These are phyloP conservation scores for Zarea fungicola DNA, from an alignment of 2,329 filamentous ascomycete genomes.

Conservation along the genomic window DNA sequence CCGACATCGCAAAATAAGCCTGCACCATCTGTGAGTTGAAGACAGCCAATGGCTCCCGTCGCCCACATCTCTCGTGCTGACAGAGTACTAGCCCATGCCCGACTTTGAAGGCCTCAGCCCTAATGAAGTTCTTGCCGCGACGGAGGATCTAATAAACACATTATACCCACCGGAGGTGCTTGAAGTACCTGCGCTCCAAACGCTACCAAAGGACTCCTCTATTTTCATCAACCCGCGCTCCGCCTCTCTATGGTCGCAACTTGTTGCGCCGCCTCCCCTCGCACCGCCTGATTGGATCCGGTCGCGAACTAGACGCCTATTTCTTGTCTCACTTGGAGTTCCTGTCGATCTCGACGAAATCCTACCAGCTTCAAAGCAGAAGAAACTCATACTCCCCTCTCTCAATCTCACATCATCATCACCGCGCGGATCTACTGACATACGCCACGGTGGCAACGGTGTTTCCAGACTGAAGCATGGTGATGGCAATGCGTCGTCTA, in stretches of 20 bases:
- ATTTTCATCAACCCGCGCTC: slow-evolving; percentile 82
- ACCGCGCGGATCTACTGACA: slow-evolving; percentile 51
- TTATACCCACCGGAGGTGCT: slow-evolving; percentile 58
- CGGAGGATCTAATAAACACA: slow-evolving; percentile 61
- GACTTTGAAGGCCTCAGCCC: slow-evolving; percentile 59
- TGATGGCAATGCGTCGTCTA: slow-evolving; percentile 49
- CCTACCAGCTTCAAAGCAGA: slow-evolving; percentile 92
- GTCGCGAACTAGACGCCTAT: slow-evolving; percentile 87
- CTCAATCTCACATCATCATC: slow-evolving; percentile 61
- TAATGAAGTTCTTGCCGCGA: slow-evolving; percentile 55
- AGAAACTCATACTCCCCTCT: slow-evolving; percentile 91
- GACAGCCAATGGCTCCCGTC: not conserved
- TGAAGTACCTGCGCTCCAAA: slow-evolving; percentile 45
- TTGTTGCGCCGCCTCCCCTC: slow-evolving; percentile 88
- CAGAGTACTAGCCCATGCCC: slow-evolving; percentile 54
- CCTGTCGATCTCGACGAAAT: slow-evolving; percentile 97
- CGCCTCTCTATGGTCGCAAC: slow-evolving; percentile 90
- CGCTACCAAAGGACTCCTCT: slow-evolving; percentile 50
- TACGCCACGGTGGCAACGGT: slow-evolving; percentile 30
- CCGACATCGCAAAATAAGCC: slow-evolving; percentile 30
- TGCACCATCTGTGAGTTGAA: slow-evolving; percentile 41
- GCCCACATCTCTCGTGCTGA: not conserved
- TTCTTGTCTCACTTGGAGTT: slow-evolving; percentile 91
- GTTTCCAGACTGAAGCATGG: slow-evolving; percentile 41
- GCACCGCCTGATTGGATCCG: slow-evolving; percentile 98